Base-by-base conservation (phyloP, 768 basidiomycete genomes). In the Suillus subaureus region DNA sequence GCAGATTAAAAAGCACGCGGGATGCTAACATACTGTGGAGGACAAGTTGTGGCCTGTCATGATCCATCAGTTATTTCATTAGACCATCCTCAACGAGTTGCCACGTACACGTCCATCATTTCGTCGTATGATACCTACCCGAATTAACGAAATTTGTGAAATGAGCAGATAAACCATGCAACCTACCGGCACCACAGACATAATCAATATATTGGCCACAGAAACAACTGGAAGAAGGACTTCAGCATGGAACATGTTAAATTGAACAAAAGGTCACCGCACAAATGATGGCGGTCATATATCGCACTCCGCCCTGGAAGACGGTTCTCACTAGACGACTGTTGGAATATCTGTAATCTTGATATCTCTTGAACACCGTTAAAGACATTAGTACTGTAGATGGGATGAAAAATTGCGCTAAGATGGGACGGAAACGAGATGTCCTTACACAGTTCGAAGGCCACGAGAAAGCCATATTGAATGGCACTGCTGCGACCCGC, bases 1-100 rank as follows among this genome's bases (percentile, higher is more conserved):
- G 18, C 57, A 60, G 13, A 18, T 4, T 18, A 18, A 58, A 58
- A 23, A 58, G 56, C 15, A 58, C 37, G 13, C 57, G 39, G 26
- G 57, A 60, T 42, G 57, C 57, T 26, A 60, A 28, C 57, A 28
- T 21, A 13, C 39, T 60, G 39, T 60, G 39, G 16, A 60, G 39
- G 11, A 42, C 57, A 40, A 60, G 16, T 60, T 40, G 57, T 18
- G 39, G 57, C 18, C 57, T 60, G 23, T 11, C 39, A 28, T 60
- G 39, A 26, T 6, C 11, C 16, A 40, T 60, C 37, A 57, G 37
- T 57, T 18, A 12, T 18, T 58, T 57, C 39, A 42, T 40, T 11
- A 42, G 9, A 28, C 5, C 16, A 28, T 58, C 11, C 5, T 13
- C 6, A 42, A 40, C 6, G 39, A 42, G 4, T 60, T 28, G 28